phyloP scores from a whole-genome alignment of 768 basidiomycete species.

The Mrakia blollopis region DNA sequence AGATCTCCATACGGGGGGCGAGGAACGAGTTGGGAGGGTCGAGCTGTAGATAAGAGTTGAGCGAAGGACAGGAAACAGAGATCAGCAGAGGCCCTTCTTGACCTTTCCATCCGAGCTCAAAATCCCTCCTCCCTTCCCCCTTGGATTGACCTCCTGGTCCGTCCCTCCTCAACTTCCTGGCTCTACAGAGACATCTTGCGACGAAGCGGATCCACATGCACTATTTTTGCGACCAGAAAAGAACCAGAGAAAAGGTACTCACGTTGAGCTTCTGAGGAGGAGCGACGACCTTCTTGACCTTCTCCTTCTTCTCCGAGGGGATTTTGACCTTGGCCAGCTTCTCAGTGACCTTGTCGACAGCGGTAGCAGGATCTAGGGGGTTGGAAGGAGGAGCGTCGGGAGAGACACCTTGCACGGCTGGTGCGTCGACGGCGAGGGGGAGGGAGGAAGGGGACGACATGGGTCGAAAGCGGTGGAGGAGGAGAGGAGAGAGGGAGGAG shows the following conservation, averaged over 20 bases:
- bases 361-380: conserved; percentile 19
- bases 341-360: conserved; percentile 17
- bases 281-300: conserved; percentile 34
- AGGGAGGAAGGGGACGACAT: conserved; percentile 30
- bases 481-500: background rate
- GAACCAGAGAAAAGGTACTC: conserved; percentile 2
- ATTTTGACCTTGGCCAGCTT: conserved; percentile 19
- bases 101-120: background rate
- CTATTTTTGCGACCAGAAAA: background rate
- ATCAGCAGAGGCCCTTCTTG: background rate
- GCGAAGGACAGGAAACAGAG: background rate
- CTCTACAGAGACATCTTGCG: background rate
- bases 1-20: conserved; percentile 27
- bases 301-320: conserved; percentile 18
- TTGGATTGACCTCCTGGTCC: too few relatives aligned
- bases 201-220: background rate
- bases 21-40: conserved; percentile 33
- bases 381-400: background rate
- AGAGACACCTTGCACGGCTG: conserved; percentile 12
- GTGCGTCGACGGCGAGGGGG: conserved; percentile 31
- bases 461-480: background rate
- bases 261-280: conserved; percentile 29
- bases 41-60: conserved; percentile 10
- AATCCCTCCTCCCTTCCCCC: background rate
- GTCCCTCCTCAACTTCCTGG: background rate